Evolutionary conservation across 768 basidiomycete genomes (phyloP), one percentile per base, ranked within the genome.

Genomic region (Infundibulicybe gibba): DNA sequence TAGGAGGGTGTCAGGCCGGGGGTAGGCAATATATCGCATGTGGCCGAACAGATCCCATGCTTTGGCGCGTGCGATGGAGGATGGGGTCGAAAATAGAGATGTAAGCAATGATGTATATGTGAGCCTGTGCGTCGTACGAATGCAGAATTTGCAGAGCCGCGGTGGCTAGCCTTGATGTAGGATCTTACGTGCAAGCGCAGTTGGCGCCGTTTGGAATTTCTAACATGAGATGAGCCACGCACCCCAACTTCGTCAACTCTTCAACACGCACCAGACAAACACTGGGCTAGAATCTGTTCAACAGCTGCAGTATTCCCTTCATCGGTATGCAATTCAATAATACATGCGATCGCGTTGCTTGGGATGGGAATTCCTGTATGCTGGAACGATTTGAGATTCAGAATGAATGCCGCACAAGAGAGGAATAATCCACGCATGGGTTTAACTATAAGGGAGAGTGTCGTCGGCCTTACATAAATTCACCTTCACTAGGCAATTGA

Each of bases 31-130:
- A 50, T 97, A 94, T 40, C 95, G 90, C 90, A 97, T 94, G 64
- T 99, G 95, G 2, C 88, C 72, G 63, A 91, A 97, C 34, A 97
- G 77, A 59, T 98, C 91, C 91, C 92, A 97, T 2, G 90, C 94
- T 50, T 90, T 85, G 0, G 89, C 87, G 30, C 77, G 79, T 2
- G 79, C 79, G 1, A 74, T 55, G 3, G 79, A 68, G 21, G 71
- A 75, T 6, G 68, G 70, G 20, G 71, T 68, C 37, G 71, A 70
- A 54, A 79, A 79, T 31, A 83, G 82, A 38, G 73, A 63, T 5
- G 70, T 68, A 49, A 95, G 86, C 40, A 85, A 65, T 16, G 79
- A 71, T 8, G 81, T 82, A 64, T 97, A 97, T 0, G 87, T 80
- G 62, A 13, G 74, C 76, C 45, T 76, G 70, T 2, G 64, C 59